phyloP scores from a whole-genome alignment of 306 rosid genomes.

The Cucumis cinereus region DNA sequence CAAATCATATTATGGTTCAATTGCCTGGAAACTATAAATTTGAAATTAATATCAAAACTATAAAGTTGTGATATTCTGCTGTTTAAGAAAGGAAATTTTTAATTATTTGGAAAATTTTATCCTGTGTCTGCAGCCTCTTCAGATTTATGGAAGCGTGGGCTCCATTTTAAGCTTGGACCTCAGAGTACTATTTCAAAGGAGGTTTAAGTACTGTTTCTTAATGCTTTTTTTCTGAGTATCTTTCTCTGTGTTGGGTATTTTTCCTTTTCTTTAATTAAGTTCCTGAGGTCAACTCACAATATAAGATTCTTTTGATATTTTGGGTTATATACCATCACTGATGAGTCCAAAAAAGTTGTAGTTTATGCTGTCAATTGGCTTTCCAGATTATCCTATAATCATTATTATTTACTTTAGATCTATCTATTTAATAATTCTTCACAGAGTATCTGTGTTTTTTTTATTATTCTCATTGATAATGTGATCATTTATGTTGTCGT shows the following conservation, averaged over 20 bases:
- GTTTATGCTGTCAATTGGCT: neutral
- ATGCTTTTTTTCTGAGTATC: neutral
- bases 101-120: neutral
- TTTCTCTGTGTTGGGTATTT: neutral
- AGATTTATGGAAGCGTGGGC: constrained; percentile 51
- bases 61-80: neutral
- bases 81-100: neutral
- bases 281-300: neutral
- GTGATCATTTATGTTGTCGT: neutral
- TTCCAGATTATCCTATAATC: neutral
- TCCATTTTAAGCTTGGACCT: constrained; percentile 49
- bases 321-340: neutral
- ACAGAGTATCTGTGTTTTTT: neutral
- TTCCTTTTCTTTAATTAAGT: neutral
- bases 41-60: neutral
- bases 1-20: neutral
- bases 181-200: constrained; percentile 45
- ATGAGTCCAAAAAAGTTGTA: neutral
- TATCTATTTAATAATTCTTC: neutral
- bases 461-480: neutral
- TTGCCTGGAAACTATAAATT: neutral
- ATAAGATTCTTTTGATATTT: neutral
- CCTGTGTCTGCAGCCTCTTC: constrained; percentile 54
- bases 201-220: constrained; percentile 26
- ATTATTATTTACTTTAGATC: neutral